Base-by-base conservation (phyloP, 345 rosid species). In the Salix caprea region DNA sequence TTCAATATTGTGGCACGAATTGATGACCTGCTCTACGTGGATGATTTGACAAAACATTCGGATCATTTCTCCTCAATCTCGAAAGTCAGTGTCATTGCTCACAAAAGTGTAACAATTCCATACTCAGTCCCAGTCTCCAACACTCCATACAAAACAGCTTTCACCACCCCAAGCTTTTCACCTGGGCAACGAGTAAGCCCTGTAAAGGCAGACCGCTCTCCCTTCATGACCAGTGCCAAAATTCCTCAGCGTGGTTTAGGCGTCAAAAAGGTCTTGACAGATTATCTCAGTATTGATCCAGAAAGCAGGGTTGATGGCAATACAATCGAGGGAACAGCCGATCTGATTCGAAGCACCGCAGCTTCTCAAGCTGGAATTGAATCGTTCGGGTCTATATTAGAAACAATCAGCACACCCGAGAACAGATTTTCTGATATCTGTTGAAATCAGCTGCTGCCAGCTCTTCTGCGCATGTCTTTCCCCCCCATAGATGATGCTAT, bases 1-100 rank as follows among this genome's bases (percentile, higher is more conserved):
- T 96, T 89, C 84, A 96, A 96, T 70, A 90, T 94, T 0, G 89
- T 96, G 2, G 97, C 99, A 34, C 91, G 99, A 9, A 88, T 96
- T 12, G 98, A 93, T 71, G 99, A 96, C 78, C 77, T 94, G 60
- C 92, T 96, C 61, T 89, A 92, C 52, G 97, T 96, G 44, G 97
- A 96, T 64, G 97, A 94, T 81, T 78, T 92, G 67, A 89, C 93
- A 71, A 91, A 88, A 78, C 95, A 89, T 74, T 86, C 97, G 0
- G 99, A 91, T 75, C 89, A 86, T 24, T 78, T 84, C 76, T 75
- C 90, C 8, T 84, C 96, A 2, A 86, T 84, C 75, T 83, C 94
- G 5, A 90, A 87, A 13, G 88, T 89, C 46, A 86, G 88, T 30
- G 74, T 77, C 64, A 86, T 87, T 9, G 85, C 84, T 14, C 87